These are phyloP conservation scores for Mycosphaerella sp. DNA, from an alignment of 2,329 filamentous ascomycete species.

Conservation along the genomic window DNA sequence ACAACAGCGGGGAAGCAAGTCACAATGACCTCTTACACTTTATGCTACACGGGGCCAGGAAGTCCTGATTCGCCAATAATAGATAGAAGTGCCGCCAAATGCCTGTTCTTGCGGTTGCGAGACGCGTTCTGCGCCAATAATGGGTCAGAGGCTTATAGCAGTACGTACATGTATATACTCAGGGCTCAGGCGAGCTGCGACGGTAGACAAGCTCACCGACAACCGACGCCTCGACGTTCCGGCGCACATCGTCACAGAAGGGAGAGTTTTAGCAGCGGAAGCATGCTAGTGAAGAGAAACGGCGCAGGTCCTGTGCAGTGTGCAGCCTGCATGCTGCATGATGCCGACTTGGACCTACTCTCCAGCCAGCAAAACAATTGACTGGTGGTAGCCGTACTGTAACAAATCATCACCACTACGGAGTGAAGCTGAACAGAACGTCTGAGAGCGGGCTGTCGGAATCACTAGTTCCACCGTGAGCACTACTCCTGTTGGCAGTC, in stretches of 20 bases:
- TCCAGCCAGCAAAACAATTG: background rate
- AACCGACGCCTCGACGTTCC: constrained; percentile 13
- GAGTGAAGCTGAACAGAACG: too few species aligned
- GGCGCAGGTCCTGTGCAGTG: constrained; percentile 4
- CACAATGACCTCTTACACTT: background rate
- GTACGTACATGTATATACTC: too few species aligned
- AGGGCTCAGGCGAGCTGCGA: constrained; percentile 7
- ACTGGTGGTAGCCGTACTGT: too few species aligned
- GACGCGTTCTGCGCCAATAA: background rate
- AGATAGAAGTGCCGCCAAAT: constrained; percentile 1
- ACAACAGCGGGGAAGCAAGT: constrained; percentile 4
- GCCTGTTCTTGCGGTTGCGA: background rate
- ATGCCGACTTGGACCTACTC: too few species aligned
- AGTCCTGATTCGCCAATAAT: constrained; percentile 3
- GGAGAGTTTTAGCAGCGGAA: constrained; percentile 2
- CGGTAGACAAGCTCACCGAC: constrained; percentile 3
- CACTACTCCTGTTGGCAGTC: too few species aligned
- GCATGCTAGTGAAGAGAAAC: background rate
- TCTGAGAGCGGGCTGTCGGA: too few species aligned
- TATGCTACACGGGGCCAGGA: background rate
- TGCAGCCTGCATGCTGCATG: background rate
- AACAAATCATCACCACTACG: background rate
- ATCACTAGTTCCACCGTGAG: too few species aligned
- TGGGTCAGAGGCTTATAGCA: background rate
- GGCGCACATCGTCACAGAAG: constrained; percentile 9